A percentile compares a stretch with the other conserved stretches of the same genome.
Conservation (phyloP, 208 protist species). For the Herpetomonas samuelpessoai region DNA sequence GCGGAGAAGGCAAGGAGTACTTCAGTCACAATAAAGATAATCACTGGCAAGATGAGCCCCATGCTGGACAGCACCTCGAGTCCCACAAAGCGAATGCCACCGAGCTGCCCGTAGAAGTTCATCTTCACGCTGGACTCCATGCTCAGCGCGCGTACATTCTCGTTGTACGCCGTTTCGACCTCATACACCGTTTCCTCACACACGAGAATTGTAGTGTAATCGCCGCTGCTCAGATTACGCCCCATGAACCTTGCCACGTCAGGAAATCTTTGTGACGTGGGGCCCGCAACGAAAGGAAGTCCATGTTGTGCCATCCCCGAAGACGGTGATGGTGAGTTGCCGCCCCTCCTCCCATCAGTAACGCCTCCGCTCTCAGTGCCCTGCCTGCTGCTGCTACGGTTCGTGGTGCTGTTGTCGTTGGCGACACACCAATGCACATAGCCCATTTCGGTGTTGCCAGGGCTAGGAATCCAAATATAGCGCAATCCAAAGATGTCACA, state of each 20-base stretch:
- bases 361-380: no score
- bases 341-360: no score
- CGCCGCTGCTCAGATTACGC: background rate
- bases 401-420: background rate
- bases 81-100: background rate
- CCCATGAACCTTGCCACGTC: background rate
- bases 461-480: background rate
- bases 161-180: background rate
- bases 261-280: no score
- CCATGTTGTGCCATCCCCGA: no score
- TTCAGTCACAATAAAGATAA: slow-evolving; percentile 1
- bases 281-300: background rate
- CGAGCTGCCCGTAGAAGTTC: background rate
- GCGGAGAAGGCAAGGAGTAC: background rate
- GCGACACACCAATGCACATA: background rate
- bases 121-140: background rate
- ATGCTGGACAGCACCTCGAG: background rate
- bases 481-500: background rate
- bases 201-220: background rate
- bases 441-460: background rate
- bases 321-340: no score
- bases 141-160: background rate
- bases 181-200: background rate
- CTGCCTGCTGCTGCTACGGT: no score
- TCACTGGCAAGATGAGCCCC: background rate